Base-by-base conservation (phyloP, 2,329 filamentous ascomycete species). In the Colletotrichum sp. region DNA sequence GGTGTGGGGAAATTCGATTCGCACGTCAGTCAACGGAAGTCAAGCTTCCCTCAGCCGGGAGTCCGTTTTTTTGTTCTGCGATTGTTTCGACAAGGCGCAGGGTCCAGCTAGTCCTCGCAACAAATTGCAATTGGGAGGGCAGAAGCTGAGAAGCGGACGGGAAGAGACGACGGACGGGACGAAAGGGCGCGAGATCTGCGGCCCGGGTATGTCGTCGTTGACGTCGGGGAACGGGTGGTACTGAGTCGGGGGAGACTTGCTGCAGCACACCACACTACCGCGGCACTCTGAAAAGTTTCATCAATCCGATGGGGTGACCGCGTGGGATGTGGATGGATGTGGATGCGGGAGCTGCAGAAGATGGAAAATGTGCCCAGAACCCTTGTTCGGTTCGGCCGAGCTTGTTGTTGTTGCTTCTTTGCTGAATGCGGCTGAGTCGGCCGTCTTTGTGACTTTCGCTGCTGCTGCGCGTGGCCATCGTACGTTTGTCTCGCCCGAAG, bases 291-390 rank as follows among this genome's bases (percentile, higher is more conserved):
- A 24, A 71, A 66, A 64, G 69, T 71, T 71, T 71, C 69, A 71
- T 71, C 39, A 55, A 55, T 71, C 60, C 60, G 60, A 71, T 71
- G 68, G 69, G 69, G 69, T 66, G 69, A 66, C 69, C 24, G 55
- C 67, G 30, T 64, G 60, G 60, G 34, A 39, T n/a, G 36, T 66
- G 61, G 61, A 48, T 32, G 61, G 16, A 43, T 43, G 39, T 48
- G 43, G 43, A 48, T 48, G 43, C 43, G 43, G 43, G 18, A n/a
- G 43, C 43, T 48, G 43, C 43, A 48, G 43, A 7, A 48, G 43
- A 48, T 21, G 43, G 43, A 13, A 48, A 48, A 21, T 48, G 43
- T 48, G 7, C 43, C 39, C 43, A 48, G 43, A 48, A 48, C 43
- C 43, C 43, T 48, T 57, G 32, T 57, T 55, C 57, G 65, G 65